phyloP scores from a whole-genome alignment of 1,284 basidiomycete species.

The Microbotryomycetes sp. region DNA sequence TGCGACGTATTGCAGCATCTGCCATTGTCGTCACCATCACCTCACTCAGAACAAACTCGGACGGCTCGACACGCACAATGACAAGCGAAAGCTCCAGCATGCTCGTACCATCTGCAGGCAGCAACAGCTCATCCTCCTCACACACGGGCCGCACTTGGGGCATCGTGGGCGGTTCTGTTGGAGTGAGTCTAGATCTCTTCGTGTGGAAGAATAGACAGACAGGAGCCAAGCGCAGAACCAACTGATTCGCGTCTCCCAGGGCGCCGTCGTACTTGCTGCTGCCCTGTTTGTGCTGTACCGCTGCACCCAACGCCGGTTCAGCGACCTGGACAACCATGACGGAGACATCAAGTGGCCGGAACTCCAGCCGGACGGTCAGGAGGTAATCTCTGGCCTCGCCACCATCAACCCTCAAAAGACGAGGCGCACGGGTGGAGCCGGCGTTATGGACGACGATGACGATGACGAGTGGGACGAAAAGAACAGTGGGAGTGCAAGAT shows the following conservation, averaged over 20 bases:
- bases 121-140: neutral
- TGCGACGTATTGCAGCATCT: constrained; percentile 2
- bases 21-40: constrained; percentile 31
- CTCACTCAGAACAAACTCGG: constrained; percentile 16
- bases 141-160: constrained; percentile 32
- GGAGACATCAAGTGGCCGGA: constrained; percentile 36
- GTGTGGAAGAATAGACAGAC: neutral
- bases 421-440: constrained; percentile 28
- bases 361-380: constrained; percentile 28
- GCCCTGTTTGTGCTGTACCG: constrained; percentile 30
- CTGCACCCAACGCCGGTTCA: constrained; percentile 33
- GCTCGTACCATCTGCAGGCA: constrained; percentile 11
- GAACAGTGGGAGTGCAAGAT: neutral
- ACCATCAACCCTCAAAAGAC: constrained; percentile 36
- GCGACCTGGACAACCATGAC: constrained; percentile 29
- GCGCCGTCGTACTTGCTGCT: constrained; percentile 27
- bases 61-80: constrained; percentile 24
- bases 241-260: constrained; percentile 8
- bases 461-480: neutral
- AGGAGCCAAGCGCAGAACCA: neutral
- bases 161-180: constrained; percentile 33
- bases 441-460: constrained; percentile 31
- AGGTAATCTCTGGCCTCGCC: constrained; percentile 6
- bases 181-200: constrained; percentile 9
- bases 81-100: constrained; percentile 7